Evolutionary conservation across 2,329 filamentous ascomycete species (phyloP).

Genomic region (Microcyclospora tardicrescens): DNA sequence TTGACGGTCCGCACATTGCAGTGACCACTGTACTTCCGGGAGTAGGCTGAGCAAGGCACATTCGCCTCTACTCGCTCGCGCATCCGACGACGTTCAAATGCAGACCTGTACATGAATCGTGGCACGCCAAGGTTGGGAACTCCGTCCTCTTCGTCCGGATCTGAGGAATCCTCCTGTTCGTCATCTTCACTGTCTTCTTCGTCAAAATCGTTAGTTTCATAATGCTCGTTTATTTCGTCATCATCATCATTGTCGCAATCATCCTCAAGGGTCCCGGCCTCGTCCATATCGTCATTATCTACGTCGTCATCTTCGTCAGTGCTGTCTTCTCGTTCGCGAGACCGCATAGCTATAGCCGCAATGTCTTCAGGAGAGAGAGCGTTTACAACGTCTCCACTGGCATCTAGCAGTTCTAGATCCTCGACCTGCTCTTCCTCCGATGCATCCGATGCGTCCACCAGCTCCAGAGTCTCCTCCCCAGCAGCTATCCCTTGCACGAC

Average conservation of each 20-base stretch:
- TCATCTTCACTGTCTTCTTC: constrained; percentile 14
- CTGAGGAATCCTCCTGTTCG: constrained; percentile 15
- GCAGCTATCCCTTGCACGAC: constrained; percentile 12
- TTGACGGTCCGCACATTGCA: constrained; percentile 57
- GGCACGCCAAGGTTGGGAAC: constrained; percentile 20
- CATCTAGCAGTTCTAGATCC: constrained; percentile 11
- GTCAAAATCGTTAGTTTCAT: constrained; percentile 12
- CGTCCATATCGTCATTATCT: constrained; percentile 5
- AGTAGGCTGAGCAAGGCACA: constrained; percentile 44
- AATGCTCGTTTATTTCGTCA: constrained; percentile 10
- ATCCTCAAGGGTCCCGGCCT: constrained; percentile 1
- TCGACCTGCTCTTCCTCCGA: constrained; percentile 4
- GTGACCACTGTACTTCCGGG: constrained; percentile 47
- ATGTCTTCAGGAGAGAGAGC: constrained; percentile 11
- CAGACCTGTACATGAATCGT: constrained; percentile 33
- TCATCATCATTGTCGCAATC: constrained; percentile 9
- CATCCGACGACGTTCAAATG: constrained; percentile 34
- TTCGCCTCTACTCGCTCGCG: constrained; percentile 41
- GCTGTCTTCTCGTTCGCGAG: neutral
- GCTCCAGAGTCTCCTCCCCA: constrained; percentile 12
- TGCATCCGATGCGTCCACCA: constrained; percentile 11
- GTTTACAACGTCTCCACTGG: constrained; percentile 5
- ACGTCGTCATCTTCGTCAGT: neutral
- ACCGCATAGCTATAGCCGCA: constrained; percentile 4
- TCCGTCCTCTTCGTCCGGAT: constrained; percentile 25